Evolutionary conservation across 2,329 filamentous ascomycete species (phyloP).

Genomic region (Zasmidium citrigriseum): DNA sequence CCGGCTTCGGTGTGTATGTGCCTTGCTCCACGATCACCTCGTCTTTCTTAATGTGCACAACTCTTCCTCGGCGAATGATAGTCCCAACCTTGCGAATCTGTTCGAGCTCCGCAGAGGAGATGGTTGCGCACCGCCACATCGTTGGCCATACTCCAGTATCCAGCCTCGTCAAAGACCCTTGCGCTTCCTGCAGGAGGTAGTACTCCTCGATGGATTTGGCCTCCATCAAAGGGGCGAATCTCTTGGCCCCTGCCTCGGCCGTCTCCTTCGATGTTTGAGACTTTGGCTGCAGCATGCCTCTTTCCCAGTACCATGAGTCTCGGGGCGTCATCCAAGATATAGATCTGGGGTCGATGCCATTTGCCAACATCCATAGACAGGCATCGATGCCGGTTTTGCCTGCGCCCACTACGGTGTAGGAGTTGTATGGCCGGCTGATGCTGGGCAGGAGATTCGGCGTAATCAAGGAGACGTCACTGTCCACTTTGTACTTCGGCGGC

Average conservation of each 20-base stretch:
- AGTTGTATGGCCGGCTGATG: constrained; percentile 5
- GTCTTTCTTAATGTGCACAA: constrained; percentile 7
- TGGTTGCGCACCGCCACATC: constrained; percentile 20
- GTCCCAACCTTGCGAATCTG: constrained; percentile 15
- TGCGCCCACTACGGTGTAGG: constrained; percentile 22
- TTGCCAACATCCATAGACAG: constrained; percentile 20
- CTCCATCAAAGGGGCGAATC: constrained; percentile 5
- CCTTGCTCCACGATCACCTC: constrained; percentile 15
- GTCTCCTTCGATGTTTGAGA: not conserved
- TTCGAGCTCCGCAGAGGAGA: constrained; percentile 18
- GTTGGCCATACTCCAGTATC: constrained; percentile 13
- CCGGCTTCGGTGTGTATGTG: not conserved
- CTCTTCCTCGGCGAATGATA: constrained; percentile 17
- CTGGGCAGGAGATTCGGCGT: constrained; percentile 15
- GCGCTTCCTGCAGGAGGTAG: constrained; percentile 8
- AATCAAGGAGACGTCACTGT: constrained; percentile 5
- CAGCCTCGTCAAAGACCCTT: constrained; percentile 6
- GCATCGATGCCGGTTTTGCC: constrained; percentile 26
- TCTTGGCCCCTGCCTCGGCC: not conserved
- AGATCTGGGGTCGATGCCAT: constrained; percentile 8
- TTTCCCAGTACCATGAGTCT: constrained; percentile 19
- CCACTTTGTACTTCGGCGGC: constrained; percentile 16
- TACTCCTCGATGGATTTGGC: constrained; percentile 16
- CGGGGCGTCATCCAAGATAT: constrained; percentile 26
- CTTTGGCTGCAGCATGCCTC: constrained; percentile 12